Base-by-base conservation (phyloP, 225 moss, liverwort and hornwort genomes). In the Straminergon stramineum region DNA sequence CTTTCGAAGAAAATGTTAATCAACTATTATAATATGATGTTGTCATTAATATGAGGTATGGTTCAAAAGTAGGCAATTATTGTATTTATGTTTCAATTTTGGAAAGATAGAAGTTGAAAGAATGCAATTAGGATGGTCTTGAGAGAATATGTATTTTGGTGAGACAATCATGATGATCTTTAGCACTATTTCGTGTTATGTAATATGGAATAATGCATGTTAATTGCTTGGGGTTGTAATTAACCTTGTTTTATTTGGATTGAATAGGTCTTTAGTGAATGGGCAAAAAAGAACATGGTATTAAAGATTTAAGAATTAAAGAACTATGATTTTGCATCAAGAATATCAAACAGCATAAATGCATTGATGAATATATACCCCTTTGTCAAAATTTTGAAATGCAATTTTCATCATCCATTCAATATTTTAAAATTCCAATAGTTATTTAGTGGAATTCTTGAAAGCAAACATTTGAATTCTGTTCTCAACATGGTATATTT, bases 141-240 rank as follows among this genome's bases (percentile, higher is more conserved):
- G 15, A 4, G 14, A 39, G 14, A 23, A 39, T 21, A 68, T 12
- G 6, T 22, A 22, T 68, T 5, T 6, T 21, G 37, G 20, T 69
- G 2, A 69, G 39, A 13, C 1, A n/a, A 14, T 23, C 4, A 13
- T 69, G 2, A 69, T 69, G 69, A 11, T 39, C 7, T 39, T 7
- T 69, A 69, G n/a, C 22, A 2, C n/a, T n/a, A 69, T 22, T n/a
- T 69, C 0, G 0, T 69, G 1, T n/a, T 13, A 4, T n/a, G 13
- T n/a, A 69, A 69, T 69, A 2, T 0, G 22, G 5, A 69, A n/a
- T 13, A 13, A 7, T 21, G 13, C 13, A n/a, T n/a, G 22, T n/a
- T 9, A 35, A 34, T 67, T 5, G 19, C 35, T 35, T 67, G 67
- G 35, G 6, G 19, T 35, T 67, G 11, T 1, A 0, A 35, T 10